Evolutionary conservation across 1,139 yeast genomes (phyloP).

Genomic region (Hanseniaspora gamundiae): DNA sequence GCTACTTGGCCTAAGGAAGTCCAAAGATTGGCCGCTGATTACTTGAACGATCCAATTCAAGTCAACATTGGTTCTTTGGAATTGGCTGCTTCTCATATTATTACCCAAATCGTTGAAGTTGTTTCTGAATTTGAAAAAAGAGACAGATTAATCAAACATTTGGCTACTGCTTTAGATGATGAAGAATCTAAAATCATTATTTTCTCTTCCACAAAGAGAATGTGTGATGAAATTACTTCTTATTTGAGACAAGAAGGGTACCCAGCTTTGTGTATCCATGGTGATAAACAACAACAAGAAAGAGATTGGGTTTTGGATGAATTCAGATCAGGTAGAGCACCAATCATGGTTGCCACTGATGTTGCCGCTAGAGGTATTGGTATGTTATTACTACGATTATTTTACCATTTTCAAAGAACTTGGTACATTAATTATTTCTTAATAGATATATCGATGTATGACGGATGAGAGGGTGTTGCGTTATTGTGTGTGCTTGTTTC

Average conservation of each 20-base stretch:
- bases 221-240: conserved; percentile 89
- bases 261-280: conserved; percentile 98
- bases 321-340: conserved; percentile 83
- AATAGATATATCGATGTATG: not conserved
- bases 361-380: conserved; percentile 99
- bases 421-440: too few species aligned
- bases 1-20: conserved; percentile 99
- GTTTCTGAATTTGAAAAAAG: conserved; percentile 87
- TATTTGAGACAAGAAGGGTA: conserved; percentile 93
- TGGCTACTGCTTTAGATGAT: conserved; percentile 75
- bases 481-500: not conserved
- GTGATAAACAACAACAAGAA: conserved; percentile 95
- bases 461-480: not conserved
- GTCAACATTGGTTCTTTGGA: conserved; percentile 94
- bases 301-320: conserved; percentile 97
- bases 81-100: conserved; percentile 91
- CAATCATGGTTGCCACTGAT: conserved; percentile 98
- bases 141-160: conserved; percentile 75
- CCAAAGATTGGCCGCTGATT: conserved; percentile 82
- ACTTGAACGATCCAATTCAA: conserved; percentile 85
- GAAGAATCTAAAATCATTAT: conserved; percentile 67
- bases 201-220: conserved; percentile 92
- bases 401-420: too few species aligned
- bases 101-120: conserved; percentile 88
- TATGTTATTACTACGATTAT: conserved; percentile 36